Conservation (phyloP, 768 basidiomycete species). For the Lactarius tabidus region DNA sequence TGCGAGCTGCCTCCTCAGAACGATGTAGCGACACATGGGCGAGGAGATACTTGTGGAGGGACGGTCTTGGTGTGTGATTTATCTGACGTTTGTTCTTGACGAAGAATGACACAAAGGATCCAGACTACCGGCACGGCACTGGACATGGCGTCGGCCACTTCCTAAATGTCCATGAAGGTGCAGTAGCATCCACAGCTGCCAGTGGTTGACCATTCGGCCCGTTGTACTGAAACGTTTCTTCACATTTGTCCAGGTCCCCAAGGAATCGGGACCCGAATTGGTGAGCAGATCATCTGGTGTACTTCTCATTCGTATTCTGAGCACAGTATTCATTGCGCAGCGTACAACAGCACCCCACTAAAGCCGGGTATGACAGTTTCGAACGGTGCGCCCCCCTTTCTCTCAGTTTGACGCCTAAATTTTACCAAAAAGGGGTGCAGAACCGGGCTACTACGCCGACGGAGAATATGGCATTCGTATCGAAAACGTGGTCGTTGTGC, state of each 20-base stretch:
- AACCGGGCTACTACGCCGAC: slow-evolving; percentile 91
- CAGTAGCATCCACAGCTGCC: not conserved
- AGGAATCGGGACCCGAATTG: slow-evolving; percentile 52
- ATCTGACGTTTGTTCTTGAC: not conserved
- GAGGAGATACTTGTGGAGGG: slow-evolving; percentile 74
- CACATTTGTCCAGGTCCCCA: slow-evolving; percentile 45
- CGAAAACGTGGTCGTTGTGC: slow-evolving; percentile 83
- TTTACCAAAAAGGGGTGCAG: slow-evolving; percentile 34
- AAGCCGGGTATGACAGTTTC: slow-evolving; percentile 88
- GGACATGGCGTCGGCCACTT: slow-evolving; percentile 95
- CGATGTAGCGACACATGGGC: slow-evolving; percentile 71
- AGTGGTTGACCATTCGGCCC: not conserved
- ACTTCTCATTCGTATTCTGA: slow-evolving; percentile 9
- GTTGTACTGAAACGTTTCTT: not conserved
- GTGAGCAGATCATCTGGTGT: slow-evolving; percentile 30
- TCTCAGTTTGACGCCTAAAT: not conserved
- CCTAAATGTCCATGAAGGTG: slow-evolving; percentile 87
- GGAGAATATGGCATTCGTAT: slow-evolving; percentile 90
- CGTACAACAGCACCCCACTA: slow-evolving; percentile 64
- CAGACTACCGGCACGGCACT: slow-evolving; percentile 84
- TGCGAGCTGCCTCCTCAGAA: not conserved
- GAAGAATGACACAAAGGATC: not conserved
- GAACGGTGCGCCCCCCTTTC: slow-evolving; percentile 47
- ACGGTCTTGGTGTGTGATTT: slow-evolving; percentile 65
- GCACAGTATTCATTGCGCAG: slow-evolving; percentile 30